Conservation (phyloP, 176 grass and related monocot genomes). For the Phragmites australis region DNA sequence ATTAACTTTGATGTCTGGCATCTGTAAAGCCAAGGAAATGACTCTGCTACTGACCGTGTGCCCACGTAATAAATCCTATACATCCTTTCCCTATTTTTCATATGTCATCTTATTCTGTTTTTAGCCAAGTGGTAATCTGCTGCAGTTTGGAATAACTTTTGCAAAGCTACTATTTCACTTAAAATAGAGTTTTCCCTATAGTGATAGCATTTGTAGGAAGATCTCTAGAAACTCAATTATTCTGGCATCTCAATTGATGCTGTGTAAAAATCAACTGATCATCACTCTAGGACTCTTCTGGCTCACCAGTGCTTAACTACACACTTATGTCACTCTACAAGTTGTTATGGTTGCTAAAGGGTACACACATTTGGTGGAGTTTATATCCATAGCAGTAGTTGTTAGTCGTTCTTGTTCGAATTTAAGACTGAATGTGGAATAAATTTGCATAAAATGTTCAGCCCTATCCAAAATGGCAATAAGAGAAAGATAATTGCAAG, state of each 20-base stretch:
- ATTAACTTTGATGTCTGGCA: background rate
- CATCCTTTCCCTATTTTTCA: background rate
- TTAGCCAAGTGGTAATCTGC: background rate
- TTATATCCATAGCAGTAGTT: background rate
- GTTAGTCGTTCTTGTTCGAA: slow-evolving; percentile 12
- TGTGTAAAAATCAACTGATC: background rate
- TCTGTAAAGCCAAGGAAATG: background rate
- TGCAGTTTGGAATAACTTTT: slow-evolving; percentile 21
- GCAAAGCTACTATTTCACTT: background rate
- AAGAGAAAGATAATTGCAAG: background rate
- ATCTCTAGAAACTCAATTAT: slow-evolving; percentile 4
- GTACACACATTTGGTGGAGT: background rate
- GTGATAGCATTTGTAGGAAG: background rate
- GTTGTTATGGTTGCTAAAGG: background rate
- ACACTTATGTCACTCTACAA: background rate
- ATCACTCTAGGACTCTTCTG: background rate
- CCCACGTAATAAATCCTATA: background rate
- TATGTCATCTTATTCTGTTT: background rate
- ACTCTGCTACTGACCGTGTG: background rate
- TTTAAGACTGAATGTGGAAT: background rate
- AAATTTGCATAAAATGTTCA: background rate
- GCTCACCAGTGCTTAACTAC: background rate
- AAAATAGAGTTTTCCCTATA: background rate
- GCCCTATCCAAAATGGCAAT: slow-evolving; percentile 15
- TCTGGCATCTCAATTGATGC: background rate